Evolutionary conservation across 768 basidiomycete species (phyloP), one percentile per base, ranked within the genome.

Genomic region (Boletus rubropictus): DNA sequence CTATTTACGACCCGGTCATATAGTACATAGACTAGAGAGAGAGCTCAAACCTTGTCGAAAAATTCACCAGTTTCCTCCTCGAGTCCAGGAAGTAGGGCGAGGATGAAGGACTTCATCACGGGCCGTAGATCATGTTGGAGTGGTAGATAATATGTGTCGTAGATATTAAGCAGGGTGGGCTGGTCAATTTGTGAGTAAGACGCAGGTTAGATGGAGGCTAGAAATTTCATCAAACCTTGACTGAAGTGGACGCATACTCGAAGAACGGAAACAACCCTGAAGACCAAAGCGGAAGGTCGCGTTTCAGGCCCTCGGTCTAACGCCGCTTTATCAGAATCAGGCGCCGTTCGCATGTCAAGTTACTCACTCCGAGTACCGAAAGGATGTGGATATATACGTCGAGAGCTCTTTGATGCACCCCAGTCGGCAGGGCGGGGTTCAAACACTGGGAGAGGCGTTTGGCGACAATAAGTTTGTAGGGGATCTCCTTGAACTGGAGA

Each of bases 31-130:
- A 20, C 4, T 7, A 17, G 17, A 42, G 5, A 14, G 4, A 17
- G 9, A 31, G 5, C 17, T 18, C 50, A 33, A 44, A 84, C 87
- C 72, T 88, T 89, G 43, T 98, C 96, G 58, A 97, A 97, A 69
- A 89, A 96, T 67, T 98, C 96, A 1, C 93, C 89, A 0, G 92
- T 94, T 66, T 97, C 95, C 64, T 99, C 96, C 65, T 99, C 96
- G 42, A 98, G 72, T 2, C 96, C 96, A 2, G 96, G 96, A 10
- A 99, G 78, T 20, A 99, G 66, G 0, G 95, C 89, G 37, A 99
- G 77, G 44, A 96, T 90, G 61, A 98, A 87, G 0, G 95, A 87
- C 66, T 97, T 97, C 78, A 89, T 92, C 11, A 91, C 76, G 15
- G 93, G 94, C 31, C 95, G 82, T 15, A 99, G 73, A 35, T 78